Percentiles rank a stretch among this genome's conserved stretches.
phyloP scores from a whole-genome alignment of 2,329 filamentous ascomycete genomes.

The Hypoxylon sp. region DNA sequence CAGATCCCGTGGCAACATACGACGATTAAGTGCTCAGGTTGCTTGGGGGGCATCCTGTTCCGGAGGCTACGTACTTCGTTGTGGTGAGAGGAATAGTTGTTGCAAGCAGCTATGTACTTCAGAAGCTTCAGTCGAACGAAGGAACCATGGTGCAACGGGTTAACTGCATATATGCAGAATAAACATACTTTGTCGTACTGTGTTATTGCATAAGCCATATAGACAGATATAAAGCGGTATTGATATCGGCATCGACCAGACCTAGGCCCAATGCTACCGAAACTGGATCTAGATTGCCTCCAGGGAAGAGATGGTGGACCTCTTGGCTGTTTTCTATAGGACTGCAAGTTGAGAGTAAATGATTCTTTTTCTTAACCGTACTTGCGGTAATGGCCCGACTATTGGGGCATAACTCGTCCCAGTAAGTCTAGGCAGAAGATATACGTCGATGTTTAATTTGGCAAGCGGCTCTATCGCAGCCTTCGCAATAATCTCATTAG shows the following conservation, averaged over 20 bases:
- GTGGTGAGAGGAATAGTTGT: neutral
- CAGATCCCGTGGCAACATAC: conserved; percentile 90
- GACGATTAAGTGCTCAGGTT: conserved; percentile 72
- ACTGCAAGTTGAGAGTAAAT: neutral
- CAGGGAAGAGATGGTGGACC: too few species aligned
- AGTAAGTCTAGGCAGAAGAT: too few species aligned
- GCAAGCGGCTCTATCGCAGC: neutral
- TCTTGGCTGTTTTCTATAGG: too few species aligned
- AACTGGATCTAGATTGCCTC: too few species aligned
- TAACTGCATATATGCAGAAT: conserved; percentile 1
- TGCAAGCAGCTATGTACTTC: neutral
- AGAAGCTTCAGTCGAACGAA: neutral
- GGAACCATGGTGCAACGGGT: neutral
- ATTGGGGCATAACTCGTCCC: neutral
- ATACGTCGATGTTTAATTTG: neutral
- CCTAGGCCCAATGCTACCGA: neutral
- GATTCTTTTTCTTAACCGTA: neutral
- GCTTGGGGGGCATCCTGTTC: conserved; percentile 2
- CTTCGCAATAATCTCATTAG: neutral
- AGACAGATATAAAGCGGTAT: too few species aligned
- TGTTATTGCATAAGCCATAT: too few species aligned
- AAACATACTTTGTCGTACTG: neutral
- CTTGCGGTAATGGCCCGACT: neutral
- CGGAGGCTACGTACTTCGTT: neutral
- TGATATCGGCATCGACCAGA: too few species aligned